Percentiles rank a stretch among this genome's conserved stretches.
These are phyloP conservation scores for Phytophthora foliorum DNA, from an alignment of 352 stramenopile genomes.

Conservation along the genomic window DNA sequence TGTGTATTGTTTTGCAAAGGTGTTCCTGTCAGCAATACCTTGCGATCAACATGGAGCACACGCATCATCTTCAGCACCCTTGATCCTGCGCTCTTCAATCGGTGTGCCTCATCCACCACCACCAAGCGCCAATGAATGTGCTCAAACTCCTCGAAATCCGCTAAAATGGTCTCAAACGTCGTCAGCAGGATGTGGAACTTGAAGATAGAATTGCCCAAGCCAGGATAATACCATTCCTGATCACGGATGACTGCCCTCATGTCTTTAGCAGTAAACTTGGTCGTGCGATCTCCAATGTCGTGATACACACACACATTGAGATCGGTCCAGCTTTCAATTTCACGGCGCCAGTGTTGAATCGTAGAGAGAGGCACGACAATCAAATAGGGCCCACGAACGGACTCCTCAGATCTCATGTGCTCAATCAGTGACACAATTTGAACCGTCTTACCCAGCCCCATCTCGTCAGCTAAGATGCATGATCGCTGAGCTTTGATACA, in stretches of 20 bases:
- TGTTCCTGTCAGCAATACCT: constrained; percentile 97
- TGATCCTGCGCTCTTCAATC: constrained; percentile 81
- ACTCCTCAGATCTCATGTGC: constrained; percentile 87
- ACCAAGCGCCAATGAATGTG: constrained; percentile 89
- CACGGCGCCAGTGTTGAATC: constrained; percentile 89
- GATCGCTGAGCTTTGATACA: constrained; percentile 90
- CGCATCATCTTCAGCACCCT: constrained; percentile 91
- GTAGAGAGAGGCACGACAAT: constrained; percentile 91
- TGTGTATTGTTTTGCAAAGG: constrained; percentile 97
- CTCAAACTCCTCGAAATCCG: constrained; percentile 89
- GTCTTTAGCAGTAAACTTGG: constrained; percentile 88
- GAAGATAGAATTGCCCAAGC: constrained; percentile 92
- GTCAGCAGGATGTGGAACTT: constrained; percentile 90
- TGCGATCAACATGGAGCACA: constrained; percentile 87
- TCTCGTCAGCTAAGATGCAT: constrained; percentile 93
- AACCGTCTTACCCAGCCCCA: constrained; percentile 96
- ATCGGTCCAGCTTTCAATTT: constrained; percentile 96
- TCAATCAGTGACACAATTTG: constrained; percentile 96
- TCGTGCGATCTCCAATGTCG: constrained; percentile 90
- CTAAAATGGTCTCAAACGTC: constrained; percentile 85
- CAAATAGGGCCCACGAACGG: constrained; percentile 84
- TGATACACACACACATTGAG: constrained; percentile 99
- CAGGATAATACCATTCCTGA: constrained; percentile 91
- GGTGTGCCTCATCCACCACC: constrained; percentile 88
- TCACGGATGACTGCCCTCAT: constrained; percentile 88